Percentiles rank a stretch among this genome's conserved stretches.
phyloP scores from a whole-genome alignment of 169 alveolate species.

The Amoebophrya sp. region DNA sequence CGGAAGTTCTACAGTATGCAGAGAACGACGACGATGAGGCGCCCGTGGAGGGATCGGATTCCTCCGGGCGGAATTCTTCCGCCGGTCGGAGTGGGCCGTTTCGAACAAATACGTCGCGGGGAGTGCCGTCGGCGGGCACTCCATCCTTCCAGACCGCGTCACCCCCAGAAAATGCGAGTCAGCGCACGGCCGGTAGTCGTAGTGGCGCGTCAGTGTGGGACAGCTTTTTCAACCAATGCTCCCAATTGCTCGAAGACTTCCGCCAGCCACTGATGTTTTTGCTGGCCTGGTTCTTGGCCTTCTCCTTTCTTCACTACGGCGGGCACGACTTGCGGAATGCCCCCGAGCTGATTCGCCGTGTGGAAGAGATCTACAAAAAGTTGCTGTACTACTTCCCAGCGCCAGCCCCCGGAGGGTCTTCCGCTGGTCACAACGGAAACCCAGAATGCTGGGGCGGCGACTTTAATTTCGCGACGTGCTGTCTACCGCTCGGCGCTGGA shows the following conservation, averaged over 20 bases:
- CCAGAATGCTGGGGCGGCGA: not conserved
- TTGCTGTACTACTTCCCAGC: not conserved
- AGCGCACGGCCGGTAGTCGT: no score
- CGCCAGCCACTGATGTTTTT: not conserved
- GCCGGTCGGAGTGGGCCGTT: no score
- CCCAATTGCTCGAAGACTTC: not conserved
- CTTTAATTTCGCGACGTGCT: not conserved
- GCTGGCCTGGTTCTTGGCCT: not conserved
- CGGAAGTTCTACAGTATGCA: no score
- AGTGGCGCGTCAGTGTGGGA: no score
- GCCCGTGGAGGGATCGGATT: not conserved
- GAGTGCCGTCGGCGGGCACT: not conserved
- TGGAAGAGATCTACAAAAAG: not conserved
- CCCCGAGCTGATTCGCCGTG: not conserved
- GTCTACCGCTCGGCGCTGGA: not conserved
- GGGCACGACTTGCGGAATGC: not conserved
- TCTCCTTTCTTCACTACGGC: not conserved
- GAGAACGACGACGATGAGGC: no score
- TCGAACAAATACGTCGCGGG: not conserved
- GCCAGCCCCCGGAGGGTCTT: not conserved
- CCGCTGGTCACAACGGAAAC: not conserved
- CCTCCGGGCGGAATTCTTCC: no score
- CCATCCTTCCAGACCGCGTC: not conserved
- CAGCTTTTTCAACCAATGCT: no score
- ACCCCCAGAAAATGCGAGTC: no score